Evolutionary conservation across 2,329 filamentous ascomycete genomes (phyloP).

Genomic region (Talaromyces sp.): DNA sequence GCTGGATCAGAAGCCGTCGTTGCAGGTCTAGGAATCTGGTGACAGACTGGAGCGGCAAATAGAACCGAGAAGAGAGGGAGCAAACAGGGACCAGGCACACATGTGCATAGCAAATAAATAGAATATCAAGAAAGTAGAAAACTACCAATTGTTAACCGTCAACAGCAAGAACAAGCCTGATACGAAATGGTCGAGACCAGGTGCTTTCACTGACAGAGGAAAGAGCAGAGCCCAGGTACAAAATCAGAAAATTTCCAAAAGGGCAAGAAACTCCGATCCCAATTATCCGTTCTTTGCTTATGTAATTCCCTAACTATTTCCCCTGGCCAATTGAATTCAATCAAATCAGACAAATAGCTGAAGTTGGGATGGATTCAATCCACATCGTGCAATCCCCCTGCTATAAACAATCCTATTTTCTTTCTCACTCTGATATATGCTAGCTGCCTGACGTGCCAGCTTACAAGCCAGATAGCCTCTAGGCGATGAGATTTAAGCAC

Average conservation of each 20-base stretch:
- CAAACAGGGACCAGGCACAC: neutral
- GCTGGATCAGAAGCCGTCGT: neutral
- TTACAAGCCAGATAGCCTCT: no score
- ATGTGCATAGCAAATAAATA: neutral
- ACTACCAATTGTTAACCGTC: neutral
- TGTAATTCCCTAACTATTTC: neutral
- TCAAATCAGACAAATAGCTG: no score
- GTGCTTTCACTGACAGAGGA: neutral
- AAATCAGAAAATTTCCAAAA: slow-evolving; percentile 10
- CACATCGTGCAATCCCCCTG: no score
- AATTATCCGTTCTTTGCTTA: neutral
- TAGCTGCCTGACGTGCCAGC: no score
- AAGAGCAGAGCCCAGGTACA: neutral
- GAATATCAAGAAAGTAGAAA: neutral
- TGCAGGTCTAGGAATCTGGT: neutral
- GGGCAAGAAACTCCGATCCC: slow-evolving; percentile 8
- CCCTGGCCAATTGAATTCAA: no score
- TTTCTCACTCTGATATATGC: no score
- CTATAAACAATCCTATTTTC: no score
- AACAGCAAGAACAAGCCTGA: neutral
- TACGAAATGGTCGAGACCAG: neutral
- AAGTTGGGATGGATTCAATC: no score
- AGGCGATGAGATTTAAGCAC: no score
- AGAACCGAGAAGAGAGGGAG: neutral
- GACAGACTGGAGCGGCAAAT: neutral